These are phyloP conservation scores for Coccomyxa sp. DNA, from an alignment of 139 green algal genomes.

Conservation along the genomic window DNA sequence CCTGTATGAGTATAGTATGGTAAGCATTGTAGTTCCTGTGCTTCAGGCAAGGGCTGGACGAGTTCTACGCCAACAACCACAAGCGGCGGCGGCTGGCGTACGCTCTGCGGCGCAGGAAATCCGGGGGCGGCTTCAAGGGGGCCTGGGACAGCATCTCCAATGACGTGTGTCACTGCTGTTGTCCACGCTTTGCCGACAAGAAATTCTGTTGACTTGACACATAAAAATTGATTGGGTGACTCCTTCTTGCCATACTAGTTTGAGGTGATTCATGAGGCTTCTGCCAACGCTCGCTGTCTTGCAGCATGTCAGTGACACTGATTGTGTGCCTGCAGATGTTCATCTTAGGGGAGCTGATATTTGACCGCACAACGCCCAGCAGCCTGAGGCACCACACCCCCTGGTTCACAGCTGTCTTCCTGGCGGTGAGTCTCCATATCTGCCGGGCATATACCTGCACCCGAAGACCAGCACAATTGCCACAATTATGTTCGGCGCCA, in stretches of 20 bases:
- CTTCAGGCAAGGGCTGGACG: neutral
- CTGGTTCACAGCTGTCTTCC: conserved; percentile 12
- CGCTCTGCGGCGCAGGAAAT: conserved; percentile 15
- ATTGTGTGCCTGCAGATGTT: conserved; percentile 1
- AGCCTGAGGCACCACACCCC: conserved; percentile 8
- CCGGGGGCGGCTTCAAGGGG: neutral
- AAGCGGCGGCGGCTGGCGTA: conserved; percentile 19
- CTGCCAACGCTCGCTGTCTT: too few relatives aligned
- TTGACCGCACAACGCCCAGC: conserved; percentile 14
- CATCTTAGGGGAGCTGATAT: conserved; percentile 13
- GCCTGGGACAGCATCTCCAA: neutral
- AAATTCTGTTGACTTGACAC: neutral
- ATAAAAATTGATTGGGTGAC: too few relatives aligned
- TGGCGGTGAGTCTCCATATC: conserved; percentile 1
- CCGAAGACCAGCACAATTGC: too few relatives aligned
- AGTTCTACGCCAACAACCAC: conserved; percentile 8
- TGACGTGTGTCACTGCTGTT: neutral
- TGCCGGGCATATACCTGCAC: neutral
- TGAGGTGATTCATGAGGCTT: too few relatives aligned
- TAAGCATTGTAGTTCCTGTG: too few relatives aligned
- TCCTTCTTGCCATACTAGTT: too few relatives aligned
- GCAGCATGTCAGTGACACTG: too few relatives aligned
- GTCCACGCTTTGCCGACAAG: conserved; percentile 2
- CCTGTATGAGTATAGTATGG: too few relatives aligned
- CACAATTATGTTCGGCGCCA: too few relatives aligned